Percentiles rank a stretch among this genome's conserved stretches.
Evolutionary conservation across 768 basidiomycete species (phyloP).

Genomic region (Collybia sp.): DNA sequence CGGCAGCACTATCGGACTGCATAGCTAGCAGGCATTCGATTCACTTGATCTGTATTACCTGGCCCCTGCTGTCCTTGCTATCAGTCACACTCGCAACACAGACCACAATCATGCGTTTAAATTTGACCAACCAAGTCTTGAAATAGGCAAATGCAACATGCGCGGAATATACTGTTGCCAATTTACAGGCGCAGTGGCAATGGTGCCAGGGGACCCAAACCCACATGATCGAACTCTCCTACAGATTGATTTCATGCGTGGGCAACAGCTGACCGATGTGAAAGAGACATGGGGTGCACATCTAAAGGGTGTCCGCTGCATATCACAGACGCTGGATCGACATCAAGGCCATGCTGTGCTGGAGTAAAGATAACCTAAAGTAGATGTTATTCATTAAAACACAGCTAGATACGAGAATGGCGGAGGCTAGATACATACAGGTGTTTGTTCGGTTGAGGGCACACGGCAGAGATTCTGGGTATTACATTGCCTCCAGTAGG

Average conservation of each 20-base stretch:
- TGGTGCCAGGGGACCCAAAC: neutral
- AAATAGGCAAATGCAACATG: neutral
- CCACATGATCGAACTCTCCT: neutral
- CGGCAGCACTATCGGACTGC: too few species aligned
- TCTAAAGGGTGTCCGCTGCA: neutral
- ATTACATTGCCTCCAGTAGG: too few species aligned
- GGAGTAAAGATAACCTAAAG: neutral
- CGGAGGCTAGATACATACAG: too few species aligned
- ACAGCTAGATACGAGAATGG: too few species aligned
- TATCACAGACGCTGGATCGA: neutral
- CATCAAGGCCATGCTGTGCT: neutral
- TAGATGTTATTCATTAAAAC: too few species aligned
- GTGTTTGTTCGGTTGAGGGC: too few species aligned
- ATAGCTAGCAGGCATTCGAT: neutral
- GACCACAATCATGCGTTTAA: neutral
- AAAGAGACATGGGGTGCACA: neutral
- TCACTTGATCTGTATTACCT: neutral
- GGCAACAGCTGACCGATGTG: neutral
- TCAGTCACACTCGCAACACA: neutral
- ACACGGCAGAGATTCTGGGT: too few species aligned
- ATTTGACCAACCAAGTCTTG: neutral
- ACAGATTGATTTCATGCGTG: too few species aligned
- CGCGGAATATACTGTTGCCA: neutral
- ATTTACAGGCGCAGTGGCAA: neutral
- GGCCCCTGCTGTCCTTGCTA: neutral